phyloP scores from a whole-genome alignment of 345 rosid species.

The Trapa incisa region DNA sequence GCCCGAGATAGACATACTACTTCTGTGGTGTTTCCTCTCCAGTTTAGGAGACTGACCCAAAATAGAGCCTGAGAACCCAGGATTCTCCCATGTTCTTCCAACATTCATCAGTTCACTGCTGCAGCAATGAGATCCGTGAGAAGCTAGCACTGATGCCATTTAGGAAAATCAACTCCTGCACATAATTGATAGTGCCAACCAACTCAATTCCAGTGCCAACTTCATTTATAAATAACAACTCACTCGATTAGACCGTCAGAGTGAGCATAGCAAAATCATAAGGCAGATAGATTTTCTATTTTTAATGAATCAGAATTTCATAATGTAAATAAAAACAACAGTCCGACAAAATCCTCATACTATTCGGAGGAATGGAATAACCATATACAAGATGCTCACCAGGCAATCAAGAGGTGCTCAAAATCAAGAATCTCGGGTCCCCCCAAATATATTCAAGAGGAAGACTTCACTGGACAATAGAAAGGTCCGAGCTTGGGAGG shows the following conservation, averaged over 20 bases:
- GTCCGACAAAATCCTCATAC: not conserved
- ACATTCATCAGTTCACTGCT: constrained; percentile 20
- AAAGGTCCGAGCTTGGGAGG: constrained; percentile 4
- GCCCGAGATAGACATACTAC: constrained; percentile 7
- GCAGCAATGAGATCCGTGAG: constrained; percentile 46
- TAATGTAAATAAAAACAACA: not conserved
- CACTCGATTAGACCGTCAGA: too few relatives aligned
- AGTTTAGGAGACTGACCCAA: constrained; percentile 19
- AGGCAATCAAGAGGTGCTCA: not conserved
- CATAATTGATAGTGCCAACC: not conserved
- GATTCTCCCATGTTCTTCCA: constrained; percentile 30
- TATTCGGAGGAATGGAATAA: not conserved
- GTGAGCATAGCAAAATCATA: too few relatives aligned
- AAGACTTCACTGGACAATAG: too few relatives aligned
- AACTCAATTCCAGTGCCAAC: not conserved
- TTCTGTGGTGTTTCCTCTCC: constrained; percentile 20
- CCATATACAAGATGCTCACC: constrained; percentile 1
- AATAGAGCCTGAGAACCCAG: constrained; percentile 43
- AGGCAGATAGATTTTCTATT: too few relatives aligned
- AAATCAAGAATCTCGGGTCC: not conserved
- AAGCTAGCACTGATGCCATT: constrained; percentile 77
- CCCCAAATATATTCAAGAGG: not conserved
- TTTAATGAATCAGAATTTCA: not conserved
- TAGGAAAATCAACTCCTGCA: constrained; percentile 4
- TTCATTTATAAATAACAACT: too few relatives aligned